A percentile compares a stretch with the other conserved stretches of the same genome.
These are phyloP conservation scores for Meredithiella fracta DNA, from an alignment of 2,329 filamentous ascomycete species.

Conservation along the genomic window DNA sequence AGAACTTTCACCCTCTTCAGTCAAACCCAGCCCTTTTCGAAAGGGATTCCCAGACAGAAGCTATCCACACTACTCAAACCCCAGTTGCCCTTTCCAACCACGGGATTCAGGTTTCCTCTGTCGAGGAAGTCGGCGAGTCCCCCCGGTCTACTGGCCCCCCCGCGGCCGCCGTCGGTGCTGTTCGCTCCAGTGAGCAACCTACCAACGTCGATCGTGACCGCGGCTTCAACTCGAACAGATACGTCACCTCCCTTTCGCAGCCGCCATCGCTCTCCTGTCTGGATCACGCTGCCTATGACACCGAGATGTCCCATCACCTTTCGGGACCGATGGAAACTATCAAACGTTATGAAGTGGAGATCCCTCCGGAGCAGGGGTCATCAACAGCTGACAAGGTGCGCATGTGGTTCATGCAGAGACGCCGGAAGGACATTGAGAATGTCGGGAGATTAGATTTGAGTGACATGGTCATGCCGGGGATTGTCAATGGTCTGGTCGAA, in stretches of 20 bases:
- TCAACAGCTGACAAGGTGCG: slow-evolving; percentile 10
- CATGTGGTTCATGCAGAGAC: slow-evolving; percentile 8
- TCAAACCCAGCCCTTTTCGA: slow-evolving; percentile 6
- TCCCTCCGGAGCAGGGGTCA: slow-evolving; percentile 4
- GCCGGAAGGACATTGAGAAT: slow-evolving; percentile 8
- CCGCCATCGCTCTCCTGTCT: not conserved
- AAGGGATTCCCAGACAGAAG: not conserved
- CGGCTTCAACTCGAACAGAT: not conserved
- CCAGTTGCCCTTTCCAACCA: not conserved
- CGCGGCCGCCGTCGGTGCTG: not conserved
- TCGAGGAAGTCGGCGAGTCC: not conserved
- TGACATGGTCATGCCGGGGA: slow-evolving; percentile 9
- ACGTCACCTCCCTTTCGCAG: not conserved
- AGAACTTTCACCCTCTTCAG: slow-evolving; percentile 6
- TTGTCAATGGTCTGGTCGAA: not conserved
- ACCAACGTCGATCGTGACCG: not conserved
- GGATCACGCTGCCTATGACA: not conserved
- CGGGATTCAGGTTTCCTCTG: not conserved
- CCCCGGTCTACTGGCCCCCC: not conserved
- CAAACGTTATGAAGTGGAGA: not conserved
- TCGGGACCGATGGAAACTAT: not conserved
- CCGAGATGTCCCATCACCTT: not conserved
- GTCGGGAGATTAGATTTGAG: slow-evolving; percentile 9
- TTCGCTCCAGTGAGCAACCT: not conserved
- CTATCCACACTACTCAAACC: no score